Percentiles rank a stretch among this genome's conserved stretches.
Evolutionary conservation across 345 rosid genomes (phyloP).

Genomic region (Euphorbia lathyris): DNA sequence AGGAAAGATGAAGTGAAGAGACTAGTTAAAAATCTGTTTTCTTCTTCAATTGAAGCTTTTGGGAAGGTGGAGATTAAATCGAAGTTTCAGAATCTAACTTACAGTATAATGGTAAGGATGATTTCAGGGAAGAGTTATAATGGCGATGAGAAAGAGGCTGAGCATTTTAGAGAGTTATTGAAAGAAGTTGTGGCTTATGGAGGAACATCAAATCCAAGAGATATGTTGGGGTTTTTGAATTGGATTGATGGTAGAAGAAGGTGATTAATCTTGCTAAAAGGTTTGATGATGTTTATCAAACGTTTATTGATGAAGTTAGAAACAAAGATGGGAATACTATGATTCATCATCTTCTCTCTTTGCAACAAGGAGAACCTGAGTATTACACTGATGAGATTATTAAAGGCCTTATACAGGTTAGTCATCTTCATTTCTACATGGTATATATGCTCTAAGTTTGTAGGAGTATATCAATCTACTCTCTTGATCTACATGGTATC

Average conservation of each 20-base stretch:
- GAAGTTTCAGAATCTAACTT: slow-evolving; percentile 17
- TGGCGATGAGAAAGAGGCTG: slow-evolving; percentile 23
- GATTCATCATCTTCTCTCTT: no score
- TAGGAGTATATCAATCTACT: no score
- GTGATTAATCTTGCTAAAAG: slow-evolving; percentile 15
- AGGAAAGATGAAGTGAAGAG: no score
- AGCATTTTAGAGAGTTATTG: slow-evolving; percentile 23
- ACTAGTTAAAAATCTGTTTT: neutral
- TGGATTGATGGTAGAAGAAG: slow-evolving; percentile 35
- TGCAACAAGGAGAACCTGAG: no score
- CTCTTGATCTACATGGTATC: no score
- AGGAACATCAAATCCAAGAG: slow-evolving; percentile 34
- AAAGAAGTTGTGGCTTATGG: slow-evolving; percentile 9
- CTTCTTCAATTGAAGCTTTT: neutral
- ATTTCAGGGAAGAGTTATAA: no score
- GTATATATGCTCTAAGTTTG: no score
- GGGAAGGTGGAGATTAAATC: slow-evolving; percentile 21
- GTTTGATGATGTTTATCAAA: slow-evolving; percentile 42
- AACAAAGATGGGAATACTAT: no score
- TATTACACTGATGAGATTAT: no score
- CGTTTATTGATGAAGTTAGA: slow-evolving; percentile 47
- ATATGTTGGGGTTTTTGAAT: slow-evolving; percentile 42
- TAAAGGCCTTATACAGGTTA: no score
- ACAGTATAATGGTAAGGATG: slow-evolving; percentile 21
- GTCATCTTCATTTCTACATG: no score